phyloP scores from a whole-genome alignment of 192 early-diverging fungal species.

The Podila clonocystis region DNA sequence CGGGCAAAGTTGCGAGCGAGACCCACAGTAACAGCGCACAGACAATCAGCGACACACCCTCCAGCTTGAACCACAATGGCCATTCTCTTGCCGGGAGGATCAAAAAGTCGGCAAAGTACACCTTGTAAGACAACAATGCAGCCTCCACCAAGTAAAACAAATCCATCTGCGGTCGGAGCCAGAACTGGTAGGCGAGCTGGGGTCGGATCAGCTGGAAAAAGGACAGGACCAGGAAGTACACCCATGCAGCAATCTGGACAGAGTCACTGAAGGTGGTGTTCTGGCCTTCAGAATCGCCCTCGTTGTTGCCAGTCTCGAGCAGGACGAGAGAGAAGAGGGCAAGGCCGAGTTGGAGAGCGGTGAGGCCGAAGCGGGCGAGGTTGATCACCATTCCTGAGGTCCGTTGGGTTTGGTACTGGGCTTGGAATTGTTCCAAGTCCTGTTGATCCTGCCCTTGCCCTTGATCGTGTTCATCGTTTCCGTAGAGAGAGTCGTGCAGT shows the following conservation, averaged over 20 bases:
- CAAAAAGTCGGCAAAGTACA: slow-evolving; percentile 16
- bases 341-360: slow-evolving; percentile 32
- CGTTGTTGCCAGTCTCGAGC: slow-evolving; percentile 3
- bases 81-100: slow-evolving; percentile 9
- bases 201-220: slow-evolving; percentile 17
- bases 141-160: slow-evolving; percentile 30
- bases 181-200: slow-evolving; percentile 25
- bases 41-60: slow-evolving; percentile 10
- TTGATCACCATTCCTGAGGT: slow-evolving; percentile 28
- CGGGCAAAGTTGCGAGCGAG: slow-evolving; percentile 20
- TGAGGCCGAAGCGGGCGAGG: slow-evolving; percentile 37
- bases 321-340: slow-evolving; percentile 25
- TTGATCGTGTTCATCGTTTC: slow-evolving; percentile 2
- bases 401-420: slow-evolving; percentile 32
- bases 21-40: slow-evolving; percentile 20
- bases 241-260: slow-evolving; percentile 20
- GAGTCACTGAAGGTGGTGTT: slow-evolving; percentile 1
- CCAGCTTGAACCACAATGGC: slow-evolving; percentile 32
- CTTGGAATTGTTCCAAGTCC: slow-evolving; percentile 16
- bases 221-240: slow-evolving; percentile 23
- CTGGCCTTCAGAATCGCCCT: not conserved
- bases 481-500: slow-evolving; percentile 15
- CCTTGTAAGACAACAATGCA: not conserved
- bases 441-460: not conserved
- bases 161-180: slow-evolving; percentile 45